Base-by-base conservation (phyloP, 805 yeast genomes). In the Wickerhamiella parazyma region DNA sequence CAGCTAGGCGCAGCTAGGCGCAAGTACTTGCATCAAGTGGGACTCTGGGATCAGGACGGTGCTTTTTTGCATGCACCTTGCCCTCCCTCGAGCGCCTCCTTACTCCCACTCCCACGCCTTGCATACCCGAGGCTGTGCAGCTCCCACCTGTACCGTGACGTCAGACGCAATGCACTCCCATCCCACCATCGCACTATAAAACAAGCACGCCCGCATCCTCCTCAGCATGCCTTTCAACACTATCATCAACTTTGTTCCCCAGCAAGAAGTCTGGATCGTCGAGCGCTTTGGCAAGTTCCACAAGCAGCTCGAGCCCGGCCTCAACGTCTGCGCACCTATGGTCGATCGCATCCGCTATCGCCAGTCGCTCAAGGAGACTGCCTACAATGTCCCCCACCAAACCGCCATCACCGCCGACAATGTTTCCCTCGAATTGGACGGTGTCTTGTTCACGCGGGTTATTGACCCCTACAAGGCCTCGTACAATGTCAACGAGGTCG, bases 251-350 rank as follows among this genome's bases (percentile, higher is more conserved):
- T 82, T 82, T 57, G 91, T 81, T 14, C 93, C 93, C 2, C 91
- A 82, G 56, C 91, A 81, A 60, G 77, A 81, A 6, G 91, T 91
- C 3, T 81, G 86, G 84, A 73, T 81, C 21, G 91, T 81, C 20
- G 93, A 81, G 59, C 67, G 93, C 51, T 82, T 81, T 89, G 93
- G 93, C 17, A 79, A 78, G 56, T 81, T 80, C 65, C 71, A 77
- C 42, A 51, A 71, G 42, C 71, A 73, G 26, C 66, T 81, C 47
- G 71, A 75, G 26, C 91, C 91, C 0, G 93, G 93, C 17, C 62
- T 81, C 24, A 83, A 89, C 1, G 60, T 81, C 25, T 62, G 82
- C 48, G 47, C 80, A 6, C 93, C 93, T 3, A 59, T 81, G 45
- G 50, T 81, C 33, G 93, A 81, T 58, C 73, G 71, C 52, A 80